Percentiles rank a stretch among this genome's conserved stretches.
Conservation (phyloP, 805 yeast species). For the Starmerella etchellsii region DNA sequence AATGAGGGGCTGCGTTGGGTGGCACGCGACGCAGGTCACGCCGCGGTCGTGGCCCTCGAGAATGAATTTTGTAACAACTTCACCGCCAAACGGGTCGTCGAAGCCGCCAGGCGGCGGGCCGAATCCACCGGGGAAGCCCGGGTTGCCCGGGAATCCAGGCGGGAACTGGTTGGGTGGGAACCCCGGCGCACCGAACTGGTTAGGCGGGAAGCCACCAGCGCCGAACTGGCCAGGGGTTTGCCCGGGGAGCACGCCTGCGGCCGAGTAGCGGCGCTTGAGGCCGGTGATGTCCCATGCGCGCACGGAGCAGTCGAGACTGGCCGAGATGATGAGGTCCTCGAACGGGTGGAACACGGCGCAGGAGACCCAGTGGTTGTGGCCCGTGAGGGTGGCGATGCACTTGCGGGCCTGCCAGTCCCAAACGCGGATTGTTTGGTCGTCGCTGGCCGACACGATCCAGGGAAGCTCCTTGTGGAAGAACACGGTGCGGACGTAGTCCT, state of each 20-base stretch:
- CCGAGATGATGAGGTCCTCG: conserved; percentile 88
- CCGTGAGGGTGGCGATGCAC: conserved; percentile 92
- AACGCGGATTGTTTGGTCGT: conserved; percentile 95
- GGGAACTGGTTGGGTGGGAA: conserved; percentile 1
- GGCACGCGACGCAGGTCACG: conserved; percentile 97
- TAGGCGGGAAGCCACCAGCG: conserved; percentile 1
- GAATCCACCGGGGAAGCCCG: conserved; percentile 6
- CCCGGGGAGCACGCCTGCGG: conserved; percentile 34
- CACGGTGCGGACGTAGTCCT: conserved; percentile 90
- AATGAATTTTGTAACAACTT: conserved; percentile 87
- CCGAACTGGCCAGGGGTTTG: conserved; percentile 1
- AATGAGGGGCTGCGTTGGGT: conserved; percentile 87
- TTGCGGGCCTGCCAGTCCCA: conserved; percentile 99
- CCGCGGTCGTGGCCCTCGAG: conserved; percentile 98
- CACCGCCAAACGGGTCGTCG: conserved; percentile 79
- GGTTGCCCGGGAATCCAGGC: not conserved
- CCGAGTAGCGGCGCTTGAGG: conserved; percentile 86
- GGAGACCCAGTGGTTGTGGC: conserved; percentile 97
- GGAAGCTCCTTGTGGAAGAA: conserved; percentile 93
- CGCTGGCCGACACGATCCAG: conserved; percentile 92
- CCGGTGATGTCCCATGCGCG: conserved; percentile 98
- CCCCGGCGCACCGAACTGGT: conserved; percentile 1
- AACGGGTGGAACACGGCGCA: conserved; percentile 95
- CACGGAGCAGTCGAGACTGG: conserved; percentile 95
- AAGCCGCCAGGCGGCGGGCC: conserved; percentile 1